Evolutionary conservation across 1,284 basidiomycete genomes (phyloP).

Genomic region (Xerocomus nothofagi): DNA sequence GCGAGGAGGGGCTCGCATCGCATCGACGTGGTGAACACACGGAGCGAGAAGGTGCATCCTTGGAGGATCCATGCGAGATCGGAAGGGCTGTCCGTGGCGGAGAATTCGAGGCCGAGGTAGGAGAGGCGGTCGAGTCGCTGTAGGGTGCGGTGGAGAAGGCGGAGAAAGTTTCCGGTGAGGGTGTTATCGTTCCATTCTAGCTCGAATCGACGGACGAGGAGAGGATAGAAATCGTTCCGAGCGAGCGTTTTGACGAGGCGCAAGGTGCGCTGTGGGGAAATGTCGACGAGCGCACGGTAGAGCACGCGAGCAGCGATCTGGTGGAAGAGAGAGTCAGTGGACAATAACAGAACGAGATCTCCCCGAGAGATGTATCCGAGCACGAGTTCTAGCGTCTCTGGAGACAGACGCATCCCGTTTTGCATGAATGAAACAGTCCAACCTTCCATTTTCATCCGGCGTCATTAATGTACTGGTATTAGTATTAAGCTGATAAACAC

Average conservation of each 20-base stretch:
- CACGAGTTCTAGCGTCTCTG: constrained; percentile 51
- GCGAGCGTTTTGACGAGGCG: constrained; percentile 44
- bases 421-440: not conserved
- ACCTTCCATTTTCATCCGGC: not conserved
- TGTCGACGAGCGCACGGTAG: constrained; percentile 46
- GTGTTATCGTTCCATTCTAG: constrained; percentile 40
- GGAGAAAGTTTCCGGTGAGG: constrained; percentile 46
- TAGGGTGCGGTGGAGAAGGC: constrained; percentile 47
- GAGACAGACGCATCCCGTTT: constrained; percentile 40
- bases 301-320: constrained; percentile 42
- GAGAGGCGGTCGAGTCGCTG: constrained; percentile 39
- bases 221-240: constrained; percentile 34
- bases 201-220: constrained; percentile 45
- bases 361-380: constrained; percentile 35
- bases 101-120: constrained; percentile 50
- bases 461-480: not conserved
- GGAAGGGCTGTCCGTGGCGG: constrained; percentile 36
- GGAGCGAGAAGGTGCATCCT: constrained; percentile 44
- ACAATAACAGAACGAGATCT: constrained; percentile 31
- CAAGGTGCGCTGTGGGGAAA: constrained; percentile 35
- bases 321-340: constrained; percentile 41
- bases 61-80: constrained; percentile 47
- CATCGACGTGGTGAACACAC: constrained; percentile 51
- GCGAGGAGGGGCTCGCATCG: constrained; percentile 48
- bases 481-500: not conserved